Percentiles rank a stretch among this genome's conserved stretches.
phyloP scores from a whole-genome alignment of 176 grass and related monocot genomes.

The Areca catechu region DNA sequence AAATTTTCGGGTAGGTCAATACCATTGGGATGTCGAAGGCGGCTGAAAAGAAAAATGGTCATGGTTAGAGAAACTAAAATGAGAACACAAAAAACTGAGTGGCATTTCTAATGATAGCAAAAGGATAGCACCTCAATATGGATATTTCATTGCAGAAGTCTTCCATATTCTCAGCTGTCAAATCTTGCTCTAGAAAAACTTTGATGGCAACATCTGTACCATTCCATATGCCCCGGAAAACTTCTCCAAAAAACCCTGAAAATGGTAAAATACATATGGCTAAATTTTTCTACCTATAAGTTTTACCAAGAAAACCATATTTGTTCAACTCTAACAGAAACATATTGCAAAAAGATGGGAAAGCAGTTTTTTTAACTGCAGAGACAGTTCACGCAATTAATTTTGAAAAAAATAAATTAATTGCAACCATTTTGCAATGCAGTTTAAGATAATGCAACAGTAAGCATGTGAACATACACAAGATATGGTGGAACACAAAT shows the following conservation, averaged over 20 bases:
- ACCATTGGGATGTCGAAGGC: constrained; percentile 98
- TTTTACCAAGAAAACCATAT: too few relatives aligned
- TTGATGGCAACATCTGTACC: constrained; percentile 98
- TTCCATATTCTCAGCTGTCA: constrained; percentile 98
- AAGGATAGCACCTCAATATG: constrained; percentile 66
- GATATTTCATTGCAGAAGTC: constrained; percentile 99
- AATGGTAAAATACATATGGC: neutral
- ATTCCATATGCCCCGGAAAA: constrained; percentile 95
- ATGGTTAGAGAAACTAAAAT: constrained; percentile 23
- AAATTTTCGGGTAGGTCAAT: neutral
- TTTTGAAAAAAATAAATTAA: too few relatives aligned
- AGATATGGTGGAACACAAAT: too few relatives aligned
- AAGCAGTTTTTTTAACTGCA: too few relatives aligned
- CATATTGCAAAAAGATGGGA: too few relatives aligned
- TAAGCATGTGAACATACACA: too few relatives aligned
- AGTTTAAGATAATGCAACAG: too few relatives aligned
- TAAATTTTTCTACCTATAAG: too few relatives aligned
- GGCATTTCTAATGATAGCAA: neutral
- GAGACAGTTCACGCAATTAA: too few relatives aligned
- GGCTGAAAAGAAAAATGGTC: constrained; percentile 47
- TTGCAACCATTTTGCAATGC: too few relatives aligned
- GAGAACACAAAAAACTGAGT: constrained; percentile 4
- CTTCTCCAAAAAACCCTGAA: constrained; percentile 95
- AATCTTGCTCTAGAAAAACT: constrained; percentile 98
- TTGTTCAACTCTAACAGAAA: too few relatives aligned